Evolutionary conservation across 2,329 filamentous ascomycete genomes (phyloP), one percentile per base, ranked within the genome.

Genomic region (Monilinia polystroma): DNA sequence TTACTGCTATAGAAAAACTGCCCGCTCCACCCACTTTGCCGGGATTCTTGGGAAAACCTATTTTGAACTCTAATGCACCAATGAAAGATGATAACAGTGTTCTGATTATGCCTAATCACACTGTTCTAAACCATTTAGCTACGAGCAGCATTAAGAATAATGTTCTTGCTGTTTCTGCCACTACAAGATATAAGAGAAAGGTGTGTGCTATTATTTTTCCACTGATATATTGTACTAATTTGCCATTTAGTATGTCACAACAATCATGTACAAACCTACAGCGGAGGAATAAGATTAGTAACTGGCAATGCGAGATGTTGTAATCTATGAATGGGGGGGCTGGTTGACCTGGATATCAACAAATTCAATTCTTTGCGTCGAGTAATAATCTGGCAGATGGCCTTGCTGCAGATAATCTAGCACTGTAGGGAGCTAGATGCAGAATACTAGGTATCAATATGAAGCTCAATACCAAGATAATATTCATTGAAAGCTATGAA

Each of bases 1-100:
- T 88, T 35, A 81, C 84, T 58, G 91, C 91, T 38, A 90, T 93
- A 64, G 87, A 90, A 71, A 92, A 91, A 73, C 83, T 94, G n/a
- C 88, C 92, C 0, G 87, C 88, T 32, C 94, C 95, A 6, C 95
- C 95, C 0, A 88, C 86, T 71, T 83, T 99, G 55, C 95, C 95
- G 0, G 87, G 95, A 59, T 98, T 98, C 80, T 81, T 99, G 60
- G 91, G 90, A 72, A 97, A 97, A 80, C 95, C 93, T 43, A 97
- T 99, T 68, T 80, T 99, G 71, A 99, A 99, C 77, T 91, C 91
- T 59, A 89, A 88, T 2, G 93, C 92, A 35, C 88, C 94, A 8
- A 92, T 97, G 84, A 98, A 98, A 81, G 95, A 99, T 77, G 95
- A 99, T 79, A 97, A 94, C 78, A 97, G 93, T 79, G 95, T 99